These are phyloP conservation scores for Macroventuria anomochaeta DNA, from an alignment of 2,329 filamentous ascomycete genomes.

Conservation along the genomic window DNA sequence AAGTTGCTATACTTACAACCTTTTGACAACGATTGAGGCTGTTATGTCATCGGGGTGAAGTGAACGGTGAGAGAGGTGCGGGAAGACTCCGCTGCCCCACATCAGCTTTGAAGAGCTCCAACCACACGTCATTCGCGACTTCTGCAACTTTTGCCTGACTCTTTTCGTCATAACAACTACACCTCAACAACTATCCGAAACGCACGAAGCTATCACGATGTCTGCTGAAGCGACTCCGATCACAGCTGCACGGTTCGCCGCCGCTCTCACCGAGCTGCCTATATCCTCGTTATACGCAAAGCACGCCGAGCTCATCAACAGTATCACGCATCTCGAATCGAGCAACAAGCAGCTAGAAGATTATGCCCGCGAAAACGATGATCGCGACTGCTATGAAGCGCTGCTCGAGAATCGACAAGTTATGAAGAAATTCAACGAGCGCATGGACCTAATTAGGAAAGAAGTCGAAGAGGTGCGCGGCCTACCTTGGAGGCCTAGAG, in stretches of 20 bases:
- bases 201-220: conserved; percentile 54
- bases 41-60: background rate
- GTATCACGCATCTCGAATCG: conserved; percentile 73
- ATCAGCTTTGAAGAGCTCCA: conserved; percentile 2
- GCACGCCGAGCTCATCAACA: conserved; percentile 76
- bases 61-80: background rate
- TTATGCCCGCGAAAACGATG: conserved; percentile 60
- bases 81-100: conserved; percentile 1
- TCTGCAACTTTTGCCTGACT: background rate
- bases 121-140: background rate
- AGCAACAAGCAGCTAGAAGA: conserved; percentile 76
- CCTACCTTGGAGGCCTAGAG: conserved; percentile 56
- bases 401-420: conserved; percentile 75
- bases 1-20: no score
- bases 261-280: conserved; percentile 71
- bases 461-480: conserved; percentile 69
- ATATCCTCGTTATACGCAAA: conserved; percentile 73
- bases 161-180: background rate
- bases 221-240: conserved; percentile 70
- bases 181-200: background rate
- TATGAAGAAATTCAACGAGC: conserved; percentile 70
- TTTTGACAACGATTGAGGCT: no score
- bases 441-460: conserved; percentile 66
- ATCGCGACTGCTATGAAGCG: conserved; percentile 75
- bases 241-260: conserved; percentile 66